phyloP scores from a whole-genome alignment of 2,329 filamentous ascomycete genomes.

The Alternaria sp. region DNA sequence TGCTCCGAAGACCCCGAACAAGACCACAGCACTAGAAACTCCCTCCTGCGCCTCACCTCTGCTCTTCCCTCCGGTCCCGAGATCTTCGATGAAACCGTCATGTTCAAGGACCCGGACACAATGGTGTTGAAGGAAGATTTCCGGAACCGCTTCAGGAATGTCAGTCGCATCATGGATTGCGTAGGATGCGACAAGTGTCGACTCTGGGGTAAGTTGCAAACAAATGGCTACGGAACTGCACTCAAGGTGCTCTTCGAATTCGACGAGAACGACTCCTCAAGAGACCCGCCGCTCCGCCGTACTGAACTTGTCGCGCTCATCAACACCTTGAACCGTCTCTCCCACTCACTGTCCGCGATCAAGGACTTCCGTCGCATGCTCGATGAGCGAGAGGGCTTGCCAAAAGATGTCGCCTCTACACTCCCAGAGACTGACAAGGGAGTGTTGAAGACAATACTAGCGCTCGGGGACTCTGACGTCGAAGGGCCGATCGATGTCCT shows the following conservation, averaged over 20 bases:
- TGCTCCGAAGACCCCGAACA: slow-evolving; percentile 86
- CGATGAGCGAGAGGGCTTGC: slow-evolving; percentile 50
- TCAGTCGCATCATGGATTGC: slow-evolving; percentile 97
- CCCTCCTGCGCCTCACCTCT: slow-evolving; percentile 79
- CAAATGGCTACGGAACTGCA: slow-evolving; percentile 91
- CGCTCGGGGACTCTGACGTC: slow-evolving; percentile 33
- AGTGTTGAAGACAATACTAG: slow-evolving; percentile 44
- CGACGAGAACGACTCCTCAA: slow-evolving; percentile 70
- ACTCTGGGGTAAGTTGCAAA: slow-evolving; percentile 97
- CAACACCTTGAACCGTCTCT: slow-evolving; percentile 91
- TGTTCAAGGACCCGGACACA: slow-evolving; percentile 80
- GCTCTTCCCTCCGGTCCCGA: slow-evolving; percentile 72
- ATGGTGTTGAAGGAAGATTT: slow-evolving; percentile 95
- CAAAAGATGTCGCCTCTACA: slow-evolving; percentile 28
- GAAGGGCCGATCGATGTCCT: slow-evolving; percentile 12
- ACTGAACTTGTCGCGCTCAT: slow-evolving; percentile 94
- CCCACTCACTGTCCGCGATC: slow-evolving; percentile 79
- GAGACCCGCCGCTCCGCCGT: slow-evolving; percentile 77
- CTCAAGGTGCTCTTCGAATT: slow-evolving; percentile 97
- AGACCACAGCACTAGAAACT: slow-evolving; percentile 80
- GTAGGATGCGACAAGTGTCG: slow-evolving; percentile 98
- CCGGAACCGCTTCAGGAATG: slow-evolving; percentile 94
- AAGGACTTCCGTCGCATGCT: slow-evolving; percentile 72
- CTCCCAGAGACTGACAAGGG: slow-evolving; percentile 36
- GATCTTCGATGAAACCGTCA: slow-evolving; percentile 93